Conservation (phyloP, 768 basidiomycete genomes). For the Scleroderma citrinum region DNA sequence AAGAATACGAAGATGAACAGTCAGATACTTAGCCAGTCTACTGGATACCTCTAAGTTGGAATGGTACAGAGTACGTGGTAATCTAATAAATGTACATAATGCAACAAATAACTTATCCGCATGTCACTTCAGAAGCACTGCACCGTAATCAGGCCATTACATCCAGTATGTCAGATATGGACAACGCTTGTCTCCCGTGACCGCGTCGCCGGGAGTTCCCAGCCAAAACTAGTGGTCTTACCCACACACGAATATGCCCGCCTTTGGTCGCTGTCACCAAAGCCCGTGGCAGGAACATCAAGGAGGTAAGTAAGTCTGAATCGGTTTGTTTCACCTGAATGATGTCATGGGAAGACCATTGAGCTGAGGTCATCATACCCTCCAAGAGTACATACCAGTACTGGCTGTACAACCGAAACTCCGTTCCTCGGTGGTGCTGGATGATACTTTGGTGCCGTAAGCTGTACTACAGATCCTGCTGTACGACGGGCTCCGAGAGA, state of each 20-base stretch:
- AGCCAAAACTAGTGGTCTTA: constrained; percentile 55
- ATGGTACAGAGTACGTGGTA: not conserved
- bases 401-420: constrained; percentile 85
- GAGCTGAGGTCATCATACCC: not conserved
- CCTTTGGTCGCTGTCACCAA: constrained; percentile 74
- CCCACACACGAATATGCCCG: constrained; percentile 81
- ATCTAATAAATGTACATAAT: constrained; percentile 9
- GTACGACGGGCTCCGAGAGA: constrained; percentile 69
- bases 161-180: constrained; percentile 27
- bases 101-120: constrained; percentile 11
- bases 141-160: constrained; percentile 10
- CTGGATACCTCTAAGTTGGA: not conserved
- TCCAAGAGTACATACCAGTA: constrained; percentile 50
- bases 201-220: constrained; percentile 20
- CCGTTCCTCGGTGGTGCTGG: constrained; percentile 89
- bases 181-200: constrained; percentile 25
- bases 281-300: constrained; percentile 74
- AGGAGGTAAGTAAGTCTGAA: constrained; percentile 64
- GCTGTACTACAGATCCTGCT: constrained; percentile 47
- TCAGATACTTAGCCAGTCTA: constrained; percentile 8
- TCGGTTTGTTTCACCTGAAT: constrained; percentile 81
- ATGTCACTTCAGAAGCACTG: not conserved
- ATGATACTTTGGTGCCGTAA: constrained; percentile 62
- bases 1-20: constrained; percentile 47
- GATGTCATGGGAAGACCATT: not conserved